Evolutionary conservation across 805 yeast species (phyloP), one percentile per base, ranked within the genome.

Genomic region (Kuraishia ogatae): DNA sequence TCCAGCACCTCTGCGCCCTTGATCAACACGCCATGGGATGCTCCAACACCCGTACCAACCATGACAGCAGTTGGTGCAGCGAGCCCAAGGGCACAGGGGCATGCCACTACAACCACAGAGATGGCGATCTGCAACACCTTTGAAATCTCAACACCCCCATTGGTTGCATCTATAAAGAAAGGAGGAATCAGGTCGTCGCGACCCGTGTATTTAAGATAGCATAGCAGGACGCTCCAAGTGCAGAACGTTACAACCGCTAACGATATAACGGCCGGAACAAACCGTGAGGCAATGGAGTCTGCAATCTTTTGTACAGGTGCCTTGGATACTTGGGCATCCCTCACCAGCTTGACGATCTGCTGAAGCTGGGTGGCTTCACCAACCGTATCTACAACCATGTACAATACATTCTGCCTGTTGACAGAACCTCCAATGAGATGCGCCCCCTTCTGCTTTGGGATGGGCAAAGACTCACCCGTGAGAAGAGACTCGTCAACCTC

Each of bases 21-120:
- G 63, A 94, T 87, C 54, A 94, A 74, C 4, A 94, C 87, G 20
- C 99, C 98, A 67, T 89, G 77, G 15, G 80, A 69, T 0, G 99
- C 98, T 48, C 97, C 98, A 22, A 90, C 86, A 48, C 99, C 99
- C 1, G 98, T 93, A 8, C 97, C 99, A 1, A 94, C 99, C 97
- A 96, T 94, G 11, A 94, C 89, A 0, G 98, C 98, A 1, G 99
- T 96, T 1, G 99, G 99, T 0, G 98, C 96, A 2, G 97, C 97
- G 53, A 94, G 76, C 2, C 99, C 99, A 23, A 94, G 72, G 0
- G 99, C 98, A 77, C 99, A 94, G 0, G 99, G 99, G 70, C 99
- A 94, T 1, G 99, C 99, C 52, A 94, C 97, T 11, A 94, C 97
- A 59, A 96, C 81, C 4, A 94, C 99, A 6, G 96, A 84, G 26